Evolutionary conservation across 768 basidiomycete species (phyloP).

Genomic region (Crepidotus variabilis): DNA sequence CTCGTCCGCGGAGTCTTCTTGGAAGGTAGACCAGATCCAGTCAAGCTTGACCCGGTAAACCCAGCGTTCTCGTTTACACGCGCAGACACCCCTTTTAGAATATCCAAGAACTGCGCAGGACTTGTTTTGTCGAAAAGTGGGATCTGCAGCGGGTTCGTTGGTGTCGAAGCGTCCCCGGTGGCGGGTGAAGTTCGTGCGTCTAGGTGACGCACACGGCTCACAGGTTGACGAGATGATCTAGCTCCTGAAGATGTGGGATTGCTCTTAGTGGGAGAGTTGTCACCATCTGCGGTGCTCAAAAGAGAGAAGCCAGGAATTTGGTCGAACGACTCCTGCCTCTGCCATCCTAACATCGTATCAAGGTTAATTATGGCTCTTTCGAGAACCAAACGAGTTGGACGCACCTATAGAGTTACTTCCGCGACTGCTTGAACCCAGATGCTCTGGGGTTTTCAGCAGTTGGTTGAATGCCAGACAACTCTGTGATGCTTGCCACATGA

Average conservation of each 20-base stretch:
- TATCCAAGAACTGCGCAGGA: conserved; percentile 25
- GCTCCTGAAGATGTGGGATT: too few relatives aligned
- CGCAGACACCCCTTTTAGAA: conserved; percentile 32
- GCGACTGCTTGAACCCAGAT: conserved; percentile 8
- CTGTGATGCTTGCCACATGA: conserved; percentile 31
- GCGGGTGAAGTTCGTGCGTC: background rate
- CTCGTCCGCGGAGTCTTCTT: conserved; percentile 8
- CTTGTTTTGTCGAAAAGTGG: conserved; percentile 17
- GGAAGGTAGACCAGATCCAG: conserved; percentile 2
- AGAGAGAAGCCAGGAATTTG: conserved; percentile 17
- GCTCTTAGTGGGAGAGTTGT: background rate
- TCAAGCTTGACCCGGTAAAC: conserved; percentile 5
- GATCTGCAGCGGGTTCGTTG: conserved; percentile 1
- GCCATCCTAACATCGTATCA: conserved; percentile 11
- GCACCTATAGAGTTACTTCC: conserved; percentile 7
- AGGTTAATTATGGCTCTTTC: background rate
- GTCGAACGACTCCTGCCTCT: conserved; percentile 16
- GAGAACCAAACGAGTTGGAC: background rate
- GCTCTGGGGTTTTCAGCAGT: conserved; percentile 12
- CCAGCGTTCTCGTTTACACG: conserved; percentile 27
- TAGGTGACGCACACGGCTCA: too few relatives aligned
- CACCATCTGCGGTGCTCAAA: conserved; percentile 8
- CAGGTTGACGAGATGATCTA: too few relatives aligned
- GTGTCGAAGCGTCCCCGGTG: background rate
- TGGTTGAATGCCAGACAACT: conserved; percentile 24